Evolutionary conservation across 2,329 filamentous ascomycete genomes (phyloP).

Genomic region (Fusarium pilosicola): DNA sequence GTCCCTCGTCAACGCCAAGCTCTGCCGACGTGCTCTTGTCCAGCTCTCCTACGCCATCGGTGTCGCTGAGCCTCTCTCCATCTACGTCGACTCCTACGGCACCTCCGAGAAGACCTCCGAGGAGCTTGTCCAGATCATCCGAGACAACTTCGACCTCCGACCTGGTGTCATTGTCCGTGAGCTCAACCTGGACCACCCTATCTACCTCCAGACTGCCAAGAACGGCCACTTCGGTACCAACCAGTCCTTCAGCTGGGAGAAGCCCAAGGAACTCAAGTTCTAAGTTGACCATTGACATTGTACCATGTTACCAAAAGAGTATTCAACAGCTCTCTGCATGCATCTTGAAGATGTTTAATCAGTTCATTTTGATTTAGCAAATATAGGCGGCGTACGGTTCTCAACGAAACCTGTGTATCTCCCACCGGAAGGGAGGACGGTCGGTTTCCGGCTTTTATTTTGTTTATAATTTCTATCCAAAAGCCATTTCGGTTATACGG

Average conservation of each 20-base stretch:
- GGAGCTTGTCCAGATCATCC: slow-evolving; percentile 94
- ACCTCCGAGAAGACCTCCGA: slow-evolving; percentile 90
- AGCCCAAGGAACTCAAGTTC: slow-evolving; percentile 93
- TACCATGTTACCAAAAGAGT: slow-evolving; percentile 44
- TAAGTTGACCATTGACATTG: slow-evolving; percentile 61
- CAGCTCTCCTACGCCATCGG: slow-evolving; percentile 99
- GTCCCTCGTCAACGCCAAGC: slow-evolving; percentile 88
- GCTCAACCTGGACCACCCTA: slow-evolving; percentile 92
- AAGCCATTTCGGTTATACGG: slow-evolving; percentile 40
- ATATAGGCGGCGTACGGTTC: slow-evolving; percentile 56
- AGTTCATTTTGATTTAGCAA: slow-evolving; percentile 52
- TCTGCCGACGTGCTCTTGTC: slow-evolving; percentile 91
- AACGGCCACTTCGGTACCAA: slow-evolving; percentile 98
- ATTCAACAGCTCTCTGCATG: slow-evolving; percentile 55
- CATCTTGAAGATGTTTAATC: slow-evolving; percentile 51
- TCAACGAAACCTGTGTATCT: slow-evolving; percentile 57
- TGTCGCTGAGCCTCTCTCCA: slow-evolving; percentile 95
- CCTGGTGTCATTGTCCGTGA: slow-evolving; percentile 99
- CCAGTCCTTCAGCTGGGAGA: slow-evolving; percentile 97
- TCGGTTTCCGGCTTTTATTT: slow-evolving; percentile 51
- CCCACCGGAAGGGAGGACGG: slow-evolving; percentile 47
- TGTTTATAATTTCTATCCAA: slow-evolving; percentile 42
- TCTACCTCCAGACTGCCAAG: slow-evolving; percentile 99
- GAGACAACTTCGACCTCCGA: slow-evolving; percentile 95
- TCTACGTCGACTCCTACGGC: slow-evolving; percentile 98